Percentiles rank a stretch among this genome's conserved stretches.
Evolutionary conservation across 208 protist genomes (phyloP).

Genomic region (Trypanosoma vivax): DNA sequence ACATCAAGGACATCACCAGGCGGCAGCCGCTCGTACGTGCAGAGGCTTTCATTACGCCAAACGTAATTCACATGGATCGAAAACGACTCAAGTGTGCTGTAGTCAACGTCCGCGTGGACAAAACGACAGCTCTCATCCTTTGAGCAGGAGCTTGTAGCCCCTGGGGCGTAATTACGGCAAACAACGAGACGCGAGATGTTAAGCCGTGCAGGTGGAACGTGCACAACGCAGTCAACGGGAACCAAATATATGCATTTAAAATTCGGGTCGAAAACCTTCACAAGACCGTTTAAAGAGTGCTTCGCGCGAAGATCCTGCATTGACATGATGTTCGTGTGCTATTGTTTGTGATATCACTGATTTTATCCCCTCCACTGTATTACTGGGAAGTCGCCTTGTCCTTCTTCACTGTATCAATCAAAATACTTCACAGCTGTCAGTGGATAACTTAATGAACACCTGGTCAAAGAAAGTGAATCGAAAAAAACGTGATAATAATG

Average conservation of each 20-base stretch:
- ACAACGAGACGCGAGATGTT: constrained; percentile 74
- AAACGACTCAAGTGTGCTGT: constrained; percentile 14
- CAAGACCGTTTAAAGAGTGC: neutral
- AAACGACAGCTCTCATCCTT: constrained; percentile 65
- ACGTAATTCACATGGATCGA: constrained; percentile 82
- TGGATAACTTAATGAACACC: no score
- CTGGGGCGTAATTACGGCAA: constrained; percentile 54
- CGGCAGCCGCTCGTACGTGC: constrained; percentile 58
- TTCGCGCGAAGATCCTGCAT: neutral
- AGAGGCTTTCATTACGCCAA: constrained; percentile 43
- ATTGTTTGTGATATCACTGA: no score
- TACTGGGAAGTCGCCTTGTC: no score
- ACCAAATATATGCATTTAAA: constrained; percentile 62
- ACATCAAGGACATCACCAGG: constrained; percentile 42
- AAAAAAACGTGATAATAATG: constrained; percentile 7
- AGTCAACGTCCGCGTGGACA: constrained; percentile 59
- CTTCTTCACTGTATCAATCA: no score
- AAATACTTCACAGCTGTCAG: no score
- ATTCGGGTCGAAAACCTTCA: constrained; percentile 55
- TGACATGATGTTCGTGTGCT: no score
- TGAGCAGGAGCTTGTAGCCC: constrained; percentile 28
- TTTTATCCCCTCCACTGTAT: no score
- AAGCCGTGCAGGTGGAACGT: constrained; percentile 55
- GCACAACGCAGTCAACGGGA: constrained; percentile 37
- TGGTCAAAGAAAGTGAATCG: constrained; percentile 5